phyloP scores from a whole-genome alignment of 805 yeast genomes.

The Henningerozyma blattae region DNA sequence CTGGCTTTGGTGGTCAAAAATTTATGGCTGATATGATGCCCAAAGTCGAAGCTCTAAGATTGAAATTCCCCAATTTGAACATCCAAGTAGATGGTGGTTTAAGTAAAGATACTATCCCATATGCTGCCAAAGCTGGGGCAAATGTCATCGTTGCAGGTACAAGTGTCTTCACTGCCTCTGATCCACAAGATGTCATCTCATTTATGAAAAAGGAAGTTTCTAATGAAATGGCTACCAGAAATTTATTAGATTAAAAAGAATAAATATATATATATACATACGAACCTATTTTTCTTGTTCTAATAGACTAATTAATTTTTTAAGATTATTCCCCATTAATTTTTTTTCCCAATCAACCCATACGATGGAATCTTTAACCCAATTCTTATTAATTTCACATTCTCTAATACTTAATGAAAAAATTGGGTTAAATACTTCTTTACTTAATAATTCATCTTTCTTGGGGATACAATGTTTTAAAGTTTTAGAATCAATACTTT shows the following conservation, averaged over 20 bases:
- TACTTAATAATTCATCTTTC: slow-evolving; percentile 7
- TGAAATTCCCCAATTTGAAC: slow-evolving; percentile 62
- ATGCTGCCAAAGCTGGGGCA: slow-evolving; percentile 95
- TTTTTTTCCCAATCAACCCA: slow-evolving; percentile 28
- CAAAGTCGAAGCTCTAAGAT: slow-evolving; percentile 70
- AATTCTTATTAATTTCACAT: slow-evolving; percentile 11
- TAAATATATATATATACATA: neutral
- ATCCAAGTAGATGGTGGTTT: slow-evolving; percentile 97
- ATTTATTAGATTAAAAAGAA: slow-evolving; percentile 23
- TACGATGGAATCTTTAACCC: slow-evolving; percentile 15
- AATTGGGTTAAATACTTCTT: slow-evolving; percentile 7
- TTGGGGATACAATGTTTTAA: slow-evolving; percentile 11
- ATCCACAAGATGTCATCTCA: slow-evolving; percentile 65
- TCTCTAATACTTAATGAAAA: slow-evolving; percentile 14
- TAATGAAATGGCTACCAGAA: slow-evolving; percentile 33
- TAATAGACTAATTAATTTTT: slow-evolving; percentile 5
- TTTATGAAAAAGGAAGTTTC: slow-evolving; percentile 54
- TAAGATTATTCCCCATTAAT: slow-evolving; percentile 15
- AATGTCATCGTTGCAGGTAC: slow-evolving; percentile 98
- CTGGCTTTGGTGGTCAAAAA: slow-evolving; percentile 97
- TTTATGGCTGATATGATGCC: slow-evolving; percentile 96
- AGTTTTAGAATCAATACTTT: slow-evolving; percentile 6
- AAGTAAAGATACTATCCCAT: slow-evolving; percentile 71
- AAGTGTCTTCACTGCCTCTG: slow-evolving; percentile 74
- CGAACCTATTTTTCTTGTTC: neutral